Conservation (phyloP, 768 basidiomycete species). For the Boletus pseudo-olivaceus region DNA sequence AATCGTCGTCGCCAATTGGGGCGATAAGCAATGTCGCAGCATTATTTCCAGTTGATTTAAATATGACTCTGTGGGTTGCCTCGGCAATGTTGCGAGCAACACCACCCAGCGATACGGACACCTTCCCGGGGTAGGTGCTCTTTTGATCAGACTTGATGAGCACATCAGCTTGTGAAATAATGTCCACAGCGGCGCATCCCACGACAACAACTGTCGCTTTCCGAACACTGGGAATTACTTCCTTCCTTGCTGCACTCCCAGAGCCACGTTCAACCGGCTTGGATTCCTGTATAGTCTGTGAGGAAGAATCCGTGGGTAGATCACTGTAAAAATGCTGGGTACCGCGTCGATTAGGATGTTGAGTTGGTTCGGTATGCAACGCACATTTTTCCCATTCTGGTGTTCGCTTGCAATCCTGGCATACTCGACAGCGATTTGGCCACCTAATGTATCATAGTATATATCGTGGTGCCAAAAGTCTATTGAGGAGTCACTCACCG, state of each 20-base stretch:
- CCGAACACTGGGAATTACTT: constrained; percentile 1
- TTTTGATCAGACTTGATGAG: constrained; percentile 37
- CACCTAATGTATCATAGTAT: constrained; percentile 44
- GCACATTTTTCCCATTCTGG: constrained; percentile 17
- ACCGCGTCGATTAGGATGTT: neutral
- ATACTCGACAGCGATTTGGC: constrained; percentile 76
- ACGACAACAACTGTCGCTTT: constrained; percentile 62
- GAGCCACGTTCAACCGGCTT: neutral
- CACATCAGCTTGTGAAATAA: constrained; percentile 57
- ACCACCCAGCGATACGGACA: constrained; percentile 76
- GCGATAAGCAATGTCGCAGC: constrained; percentile 61
- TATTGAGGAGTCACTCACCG: constrained; percentile 44
- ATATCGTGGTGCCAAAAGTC: neutral
- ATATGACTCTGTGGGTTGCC: constrained; percentile 68
- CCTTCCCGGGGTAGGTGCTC: constrained; percentile 78
- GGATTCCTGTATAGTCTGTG: neutral
- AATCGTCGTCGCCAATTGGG: constrained; percentile 70
- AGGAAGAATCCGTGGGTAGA: neutral
- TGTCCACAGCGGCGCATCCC: constrained; percentile 87
- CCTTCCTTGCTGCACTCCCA: neutral
- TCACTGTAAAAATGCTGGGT: constrained; percentile 12
- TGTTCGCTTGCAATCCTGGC: constrained; percentile 43
- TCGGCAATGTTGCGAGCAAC: constrained; percentile 96
- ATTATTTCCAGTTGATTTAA: constrained; percentile 24
- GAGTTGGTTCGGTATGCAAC: neutral